Evolutionary conservation across 1,284 basidiomycete genomes (phyloP).

Genomic region (Ustilago tritici): DNA sequence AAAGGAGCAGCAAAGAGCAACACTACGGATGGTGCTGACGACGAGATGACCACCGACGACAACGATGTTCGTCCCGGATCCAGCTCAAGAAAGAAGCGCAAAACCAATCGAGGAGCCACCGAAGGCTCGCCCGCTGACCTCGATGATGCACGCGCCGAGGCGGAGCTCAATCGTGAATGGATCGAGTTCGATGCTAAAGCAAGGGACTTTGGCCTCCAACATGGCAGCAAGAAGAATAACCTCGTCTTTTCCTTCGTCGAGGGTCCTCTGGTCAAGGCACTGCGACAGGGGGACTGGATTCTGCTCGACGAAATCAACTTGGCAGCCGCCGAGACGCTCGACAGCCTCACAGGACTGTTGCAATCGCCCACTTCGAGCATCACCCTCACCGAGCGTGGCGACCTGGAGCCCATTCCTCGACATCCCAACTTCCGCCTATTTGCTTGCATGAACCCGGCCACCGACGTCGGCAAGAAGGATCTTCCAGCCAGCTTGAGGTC

Average conservation of each 20-base stretch:
- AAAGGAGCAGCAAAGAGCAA: conserved; percentile 71
- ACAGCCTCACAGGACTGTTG: conserved; percentile 88
- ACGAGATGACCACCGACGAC: conserved; percentile 15
- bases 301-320: conserved; percentile 97
- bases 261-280: conserved; percentile 92
- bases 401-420: conserved; percentile 87
- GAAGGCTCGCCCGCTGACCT: conserved; percentile 43
- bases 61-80: conserved; percentile 19
- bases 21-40: conserved; percentile 3
- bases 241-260: conserved; percentile 88
- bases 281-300: conserved; percentile 92
- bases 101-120: conserved; percentile 47
- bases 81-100: conserved; percentile 65
- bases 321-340: conserved; percentile 92
- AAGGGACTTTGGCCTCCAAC: conserved; percentile 78
- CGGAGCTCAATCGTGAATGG: conserved; percentile 58
- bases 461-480: conserved; percentile 98
- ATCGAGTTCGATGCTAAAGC: conserved; percentile 78
- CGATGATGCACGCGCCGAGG: conserved; percentile 48
- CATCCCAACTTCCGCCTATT: conserved; percentile 96
- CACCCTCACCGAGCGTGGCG: conserved; percentile 92
- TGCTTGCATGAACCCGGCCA: conserved; percentile 99
- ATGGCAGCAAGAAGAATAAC: conserved; percentile 58
- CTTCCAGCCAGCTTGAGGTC: conserved; percentile 89
- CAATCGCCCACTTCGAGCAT: conserved; percentile 88